Evolutionary conservation across 768 basidiomycete genomes (phyloP).

Genomic region (Leccinellum albellum): DNA sequence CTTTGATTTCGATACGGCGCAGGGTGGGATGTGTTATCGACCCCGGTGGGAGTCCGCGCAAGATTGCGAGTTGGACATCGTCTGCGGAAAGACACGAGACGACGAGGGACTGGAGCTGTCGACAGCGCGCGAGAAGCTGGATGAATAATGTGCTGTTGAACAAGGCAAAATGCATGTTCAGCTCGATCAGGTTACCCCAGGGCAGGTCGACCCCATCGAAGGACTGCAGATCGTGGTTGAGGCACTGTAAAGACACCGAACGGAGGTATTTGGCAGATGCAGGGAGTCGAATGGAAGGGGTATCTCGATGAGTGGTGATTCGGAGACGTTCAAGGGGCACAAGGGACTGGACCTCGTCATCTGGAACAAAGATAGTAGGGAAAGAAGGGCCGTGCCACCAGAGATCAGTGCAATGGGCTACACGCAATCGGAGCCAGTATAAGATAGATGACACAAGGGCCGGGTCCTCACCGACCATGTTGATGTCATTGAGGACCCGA

Average conservation of each 20-base stretch:
- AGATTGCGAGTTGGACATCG: conserved; percentile 2
- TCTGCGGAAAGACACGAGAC: conserved; percentile 27
- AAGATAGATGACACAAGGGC: conserved; percentile 1
- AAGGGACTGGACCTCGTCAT: background rate
- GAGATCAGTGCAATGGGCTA: conserved; percentile 24
- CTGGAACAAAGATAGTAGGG: conserved; percentile 14
- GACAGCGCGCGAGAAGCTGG: conserved; percentile 21
- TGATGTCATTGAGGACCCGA: conserved; percentile 26
- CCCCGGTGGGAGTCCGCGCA: conserved; percentile 10
- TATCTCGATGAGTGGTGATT: conserved; percentile 17
- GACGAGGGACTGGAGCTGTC: conserved; percentile 16
- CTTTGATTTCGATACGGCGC: conserved; percentile 28
- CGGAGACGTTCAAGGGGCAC: conserved; percentile 19
- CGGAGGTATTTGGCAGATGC: conserved; percentile 15
- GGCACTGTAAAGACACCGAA: conserved; percentile 18
- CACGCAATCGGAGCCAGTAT: conserved; percentile 23
- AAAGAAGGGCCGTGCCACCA: conserved; percentile 33
- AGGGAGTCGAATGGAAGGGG: conserved; percentile 15
- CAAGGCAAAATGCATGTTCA: conserved; percentile 27
- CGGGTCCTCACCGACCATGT: conserved; percentile 5
- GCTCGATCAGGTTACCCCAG: conserved; percentile 24
- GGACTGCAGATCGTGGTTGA: conserved; percentile 20
- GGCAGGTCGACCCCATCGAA: conserved; percentile 24
- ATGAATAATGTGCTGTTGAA: conserved; percentile 22
- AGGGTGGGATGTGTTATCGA: conserved; percentile 16